Evolutionary conservation across 2,329 filamentous ascomycete species (phyloP).

Genomic region (Camptophora hylomeconis): DNA sequence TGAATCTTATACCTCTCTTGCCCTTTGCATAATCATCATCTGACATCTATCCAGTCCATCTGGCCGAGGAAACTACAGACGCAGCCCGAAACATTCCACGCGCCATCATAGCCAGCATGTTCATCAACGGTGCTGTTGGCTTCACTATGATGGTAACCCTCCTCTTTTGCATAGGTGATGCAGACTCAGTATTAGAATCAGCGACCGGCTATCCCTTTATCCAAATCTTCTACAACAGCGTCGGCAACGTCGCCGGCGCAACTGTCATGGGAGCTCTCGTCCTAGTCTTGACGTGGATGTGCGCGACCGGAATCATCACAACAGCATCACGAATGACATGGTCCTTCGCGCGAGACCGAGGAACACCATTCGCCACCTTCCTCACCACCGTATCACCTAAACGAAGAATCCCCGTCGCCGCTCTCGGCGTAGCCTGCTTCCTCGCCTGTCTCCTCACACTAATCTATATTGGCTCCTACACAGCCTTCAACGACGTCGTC

Average conservation of each 20-base stretch:
- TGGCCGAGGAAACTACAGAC: conserved; percentile 20
- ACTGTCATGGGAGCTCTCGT: conserved; percentile 18
- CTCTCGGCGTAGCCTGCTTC: conserved; percentile 8
- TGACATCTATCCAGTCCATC: too few relatives aligned
- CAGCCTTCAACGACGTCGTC: conserved; percentile 19
- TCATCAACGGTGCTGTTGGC: conserved; percentile 22
- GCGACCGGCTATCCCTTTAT: conserved; percentile 22
- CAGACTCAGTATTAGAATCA: conserved; percentile 20
- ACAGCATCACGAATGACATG: conserved; percentile 17
- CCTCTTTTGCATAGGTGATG: conserved; percentile 23
- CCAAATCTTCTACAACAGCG: conserved; percentile 19
- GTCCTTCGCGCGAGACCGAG: conserved; percentile 16
- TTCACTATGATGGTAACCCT: conserved; percentile 24
- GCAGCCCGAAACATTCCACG: conserved; percentile 19
- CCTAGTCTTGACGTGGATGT: conserved; percentile 17
- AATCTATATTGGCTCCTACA: conserved; percentile 18
- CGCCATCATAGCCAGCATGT: conserved; percentile 18
- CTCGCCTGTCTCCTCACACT: conserved; percentile 14
- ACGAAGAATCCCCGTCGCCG: conserved; percentile 12
- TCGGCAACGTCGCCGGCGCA: conserved; percentile 15
- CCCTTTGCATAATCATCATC: too few relatives aligned
- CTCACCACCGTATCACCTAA: conserved; percentile 19
- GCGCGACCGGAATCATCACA: conserved; percentile 17
- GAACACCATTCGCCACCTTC: conserved; percentile 14
- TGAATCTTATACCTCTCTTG: too few relatives aligned